phyloP scores from a whole-genome alignment of 257 asterid genomes.

The Linderniella brevidens region DNA sequence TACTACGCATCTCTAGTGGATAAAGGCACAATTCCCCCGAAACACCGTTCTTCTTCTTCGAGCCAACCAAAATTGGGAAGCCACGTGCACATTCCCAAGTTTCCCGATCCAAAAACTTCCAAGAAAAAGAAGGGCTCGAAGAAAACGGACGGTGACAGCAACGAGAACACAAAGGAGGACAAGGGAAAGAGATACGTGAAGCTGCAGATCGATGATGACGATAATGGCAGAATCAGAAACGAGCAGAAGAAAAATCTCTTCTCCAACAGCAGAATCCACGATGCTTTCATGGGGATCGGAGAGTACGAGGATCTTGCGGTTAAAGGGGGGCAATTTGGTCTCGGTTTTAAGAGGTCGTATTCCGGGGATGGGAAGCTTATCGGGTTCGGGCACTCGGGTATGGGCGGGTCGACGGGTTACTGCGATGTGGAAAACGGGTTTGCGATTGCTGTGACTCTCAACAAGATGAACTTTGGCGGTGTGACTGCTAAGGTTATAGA shows the following conservation, averaged over 20 bases:
- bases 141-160: constrained; percentile 10
- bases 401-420: constrained; percentile 87
- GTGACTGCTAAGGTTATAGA: constrained; percentile 70
- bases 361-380: constrained; percentile 44
- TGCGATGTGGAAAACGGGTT: constrained; percentile 60
- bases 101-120: constrained; percentile 22
- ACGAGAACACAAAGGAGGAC: constrained; percentile 31
- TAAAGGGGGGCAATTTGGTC: constrained; percentile 60
- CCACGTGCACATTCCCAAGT: constrained; percentile 67
- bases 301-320: constrained; percentile 49
- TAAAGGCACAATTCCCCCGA: constrained; percentile 48
- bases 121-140: constrained; percentile 28
- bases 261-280: constrained; percentile 41
- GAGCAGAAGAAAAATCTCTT: constrained; percentile 23
- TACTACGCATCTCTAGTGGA: constrained; percentile 88
- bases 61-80: constrained; percentile 59
- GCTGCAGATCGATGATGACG: constrained; percentile 5
- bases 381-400: constrained; percentile 91
- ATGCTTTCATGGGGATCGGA: constrained; percentile 62
- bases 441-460: constrained; percentile 62
- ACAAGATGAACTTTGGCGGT: constrained; percentile 68
- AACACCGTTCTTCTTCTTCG: constrained; percentile 37
- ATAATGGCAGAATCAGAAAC: constrained; percentile 5
- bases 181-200: constrained; percentile 13
- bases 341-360: constrained; percentile 65